Evolutionary conservation across 495 filamentous ascomycete genomes (phyloP).

Genomic region (Darksidea phi): DNA sequence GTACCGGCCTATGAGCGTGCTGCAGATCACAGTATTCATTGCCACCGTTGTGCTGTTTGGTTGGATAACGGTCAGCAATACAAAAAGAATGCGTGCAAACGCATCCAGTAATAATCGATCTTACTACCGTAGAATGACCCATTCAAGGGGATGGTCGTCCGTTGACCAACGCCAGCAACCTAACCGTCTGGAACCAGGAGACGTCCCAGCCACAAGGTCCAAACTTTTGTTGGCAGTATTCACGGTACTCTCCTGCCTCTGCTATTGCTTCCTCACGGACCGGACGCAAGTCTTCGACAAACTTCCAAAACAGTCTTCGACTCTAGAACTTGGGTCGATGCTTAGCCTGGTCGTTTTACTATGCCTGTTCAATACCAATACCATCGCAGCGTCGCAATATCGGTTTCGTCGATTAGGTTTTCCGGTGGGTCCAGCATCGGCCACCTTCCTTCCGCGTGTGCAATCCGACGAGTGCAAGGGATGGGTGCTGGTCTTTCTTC

Average conservation of each 20-base stretch:
- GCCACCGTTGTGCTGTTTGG: conserved; percentile 41
- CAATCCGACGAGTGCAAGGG: conserved; percentile 67
- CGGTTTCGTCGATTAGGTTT: neutral
- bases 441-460: conserved; percentile 50
- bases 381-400: conserved; percentile 19
- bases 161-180: neutral
- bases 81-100: conserved; percentile 25
- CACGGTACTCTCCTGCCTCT: conserved; percentile 45
- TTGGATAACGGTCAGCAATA: conserved; percentile 29
- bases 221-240: conserved; percentile 35
- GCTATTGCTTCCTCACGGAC: conserved; percentile 58
- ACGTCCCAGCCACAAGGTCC: conserved; percentile 2
- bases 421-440: neutral
- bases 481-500: conserved; percentile 59
- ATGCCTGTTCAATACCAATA: conserved; percentile 42
- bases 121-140: too few species aligned
- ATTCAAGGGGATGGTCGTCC: too few species aligned
- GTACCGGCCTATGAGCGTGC: conserved; percentile 41
- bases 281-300: conserved; percentile 58
- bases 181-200: too few species aligned
- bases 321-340: conserved; percentile 46
- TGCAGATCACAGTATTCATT: conserved; percentile 42
- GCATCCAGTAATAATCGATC: conserved; percentile 15
- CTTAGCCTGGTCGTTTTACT: conserved; percentile 42
- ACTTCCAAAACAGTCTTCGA: conserved; percentile 52